Evolutionary conservation across 2,329 filamentous ascomycete species (phyloP).

Genomic region (Xenoacremonium recifei): DNA sequence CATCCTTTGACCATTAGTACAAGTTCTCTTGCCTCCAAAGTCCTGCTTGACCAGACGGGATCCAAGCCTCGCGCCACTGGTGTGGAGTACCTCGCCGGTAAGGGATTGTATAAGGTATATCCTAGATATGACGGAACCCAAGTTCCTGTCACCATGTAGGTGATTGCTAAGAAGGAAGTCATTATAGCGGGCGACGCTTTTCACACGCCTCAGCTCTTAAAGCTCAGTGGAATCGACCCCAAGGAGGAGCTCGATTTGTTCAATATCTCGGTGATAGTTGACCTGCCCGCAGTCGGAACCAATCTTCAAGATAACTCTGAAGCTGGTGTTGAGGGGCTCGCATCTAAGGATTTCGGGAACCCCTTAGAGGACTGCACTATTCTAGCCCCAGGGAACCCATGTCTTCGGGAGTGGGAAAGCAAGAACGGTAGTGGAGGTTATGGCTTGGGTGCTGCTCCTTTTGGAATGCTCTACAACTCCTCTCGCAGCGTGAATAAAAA

Average conservation of each 20-base stretch:
- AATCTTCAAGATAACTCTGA: conserved; percentile 58
- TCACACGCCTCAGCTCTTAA: conserved; percentile 50
- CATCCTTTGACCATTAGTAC: conserved; percentile 28
- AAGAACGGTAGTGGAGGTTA: conserved; percentile 28
- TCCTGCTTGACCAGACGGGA: conserved; percentile 32
- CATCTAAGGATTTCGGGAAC: conserved; percentile 15
- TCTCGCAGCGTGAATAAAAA: conserved; percentile 32
- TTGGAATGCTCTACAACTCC: conserved; percentile 40
- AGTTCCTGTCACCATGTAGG: conserved; percentile 2
- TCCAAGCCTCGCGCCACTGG: conserved; percentile 30
- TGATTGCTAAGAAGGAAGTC: conserved; percentile 32
- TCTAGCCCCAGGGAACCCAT: conserved; percentile 16
- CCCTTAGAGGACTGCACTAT: conserved; percentile 19
- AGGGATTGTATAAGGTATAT: conserved; percentile 22
- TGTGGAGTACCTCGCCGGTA: conserved; percentile 29
- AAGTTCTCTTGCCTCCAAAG: conserved; percentile 27
- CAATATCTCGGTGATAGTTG: conserved; percentile 28
- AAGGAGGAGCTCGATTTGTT: conserved; percentile 27
- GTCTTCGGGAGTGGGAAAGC: conserved; percentile 14
- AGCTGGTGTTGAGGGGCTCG: conserved; percentile 19
- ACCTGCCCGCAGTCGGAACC: conserved; percentile 54
- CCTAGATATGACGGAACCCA: conserved; percentile 17
- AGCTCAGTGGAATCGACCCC: conserved; percentile 40
- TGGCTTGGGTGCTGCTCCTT: conserved; percentile 50
- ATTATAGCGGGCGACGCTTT: conserved; percentile 50